Conservation (phyloP, 805 yeast genomes). For the Komagataella ulmi region DNA sequence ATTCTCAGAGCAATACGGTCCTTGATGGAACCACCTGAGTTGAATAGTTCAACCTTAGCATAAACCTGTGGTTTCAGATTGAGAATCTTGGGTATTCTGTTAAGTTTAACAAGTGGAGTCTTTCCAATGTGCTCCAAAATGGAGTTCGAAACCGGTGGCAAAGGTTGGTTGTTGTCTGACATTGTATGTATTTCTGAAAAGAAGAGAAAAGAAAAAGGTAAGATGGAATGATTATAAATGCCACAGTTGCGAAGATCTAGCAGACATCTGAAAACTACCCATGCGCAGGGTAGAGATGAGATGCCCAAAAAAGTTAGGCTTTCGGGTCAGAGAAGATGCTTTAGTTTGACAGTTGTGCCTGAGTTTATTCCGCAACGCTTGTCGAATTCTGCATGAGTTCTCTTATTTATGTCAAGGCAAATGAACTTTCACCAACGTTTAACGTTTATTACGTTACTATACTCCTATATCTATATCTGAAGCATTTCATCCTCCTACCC, state of each 20-base stretch:
- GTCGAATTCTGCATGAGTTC: no score
- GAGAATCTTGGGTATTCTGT: conserved; percentile 61
- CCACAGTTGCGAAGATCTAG: background rate
- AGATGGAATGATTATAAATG: background rate
- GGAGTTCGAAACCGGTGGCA: conserved; percentile 30
- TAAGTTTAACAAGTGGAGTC: conserved; percentile 68
- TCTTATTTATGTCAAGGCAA: background rate
- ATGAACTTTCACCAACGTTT: background rate
- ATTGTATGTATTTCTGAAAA: background rate
- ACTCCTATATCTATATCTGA: no score
- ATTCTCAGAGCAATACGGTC: conserved; percentile 80
- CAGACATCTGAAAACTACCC: background rate
- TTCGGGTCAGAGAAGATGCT: background rate
- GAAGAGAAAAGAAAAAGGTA: background rate
- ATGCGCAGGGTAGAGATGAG: background rate
- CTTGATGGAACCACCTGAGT: conserved; percentile 84
- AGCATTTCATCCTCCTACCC: background rate
- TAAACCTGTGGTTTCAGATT: conserved; percentile 62
- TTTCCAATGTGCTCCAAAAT: conserved; percentile 72
- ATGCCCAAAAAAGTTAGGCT: background rate
- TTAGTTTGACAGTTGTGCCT: background rate
- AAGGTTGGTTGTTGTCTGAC: conserved; percentile 2
- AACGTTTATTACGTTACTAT: background rate
- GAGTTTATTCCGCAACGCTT: no score
- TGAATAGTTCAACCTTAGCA: conserved; percentile 73